phyloP scores from a whole-genome alignment of 208 protist species.

The Trypanosoma congolense region DNA sequence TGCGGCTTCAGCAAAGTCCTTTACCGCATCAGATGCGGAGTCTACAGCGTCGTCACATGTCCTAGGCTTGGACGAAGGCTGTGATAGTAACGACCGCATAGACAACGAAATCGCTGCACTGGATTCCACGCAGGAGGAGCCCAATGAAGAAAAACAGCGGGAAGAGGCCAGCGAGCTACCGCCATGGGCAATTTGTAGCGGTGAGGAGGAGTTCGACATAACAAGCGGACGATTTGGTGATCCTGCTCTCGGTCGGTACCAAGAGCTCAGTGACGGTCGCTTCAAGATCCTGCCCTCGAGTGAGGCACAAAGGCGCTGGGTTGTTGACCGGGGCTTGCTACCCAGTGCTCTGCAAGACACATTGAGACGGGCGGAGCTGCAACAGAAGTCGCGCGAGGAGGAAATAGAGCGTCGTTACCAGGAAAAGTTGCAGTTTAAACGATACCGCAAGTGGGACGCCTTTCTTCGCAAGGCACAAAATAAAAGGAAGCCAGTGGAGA shows the following conservation, averaged over 20 bases:
- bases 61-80: conserved; percentile 13
- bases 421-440: conserved; percentile 45
- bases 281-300: conserved; percentile 66
- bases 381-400: conserved; percentile 37
- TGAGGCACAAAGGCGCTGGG: conserved; percentile 55
- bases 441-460: conserved; percentile 79
- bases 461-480: conserved; percentile 61
- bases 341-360: conserved; percentile 57
- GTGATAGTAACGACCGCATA: not conserved
- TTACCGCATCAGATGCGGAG: conserved; percentile 24
- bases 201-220: conserved; percentile 82
- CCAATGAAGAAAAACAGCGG: not conserved
- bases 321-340: conserved; percentile 66
- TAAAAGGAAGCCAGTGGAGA: conserved; percentile 24
- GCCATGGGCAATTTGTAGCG: conserved; percentile 72
- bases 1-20: conserved; percentile 60
- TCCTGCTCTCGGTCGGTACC: conserved; percentile 55
- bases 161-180: conserved; percentile 50
- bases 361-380: conserved; percentile 56
- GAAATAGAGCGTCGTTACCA: conserved; percentile 63
- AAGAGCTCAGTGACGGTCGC: conserved; percentile 80
- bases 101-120: too few relatives aligned
- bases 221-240: conserved; percentile 75
- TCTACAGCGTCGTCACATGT: conserved; percentile 32
- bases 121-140: too few relatives aligned